phyloP scores from a whole-genome alignment of 2,329 filamentous ascomycete species.

The Trichoderma atroviride region DNA sequence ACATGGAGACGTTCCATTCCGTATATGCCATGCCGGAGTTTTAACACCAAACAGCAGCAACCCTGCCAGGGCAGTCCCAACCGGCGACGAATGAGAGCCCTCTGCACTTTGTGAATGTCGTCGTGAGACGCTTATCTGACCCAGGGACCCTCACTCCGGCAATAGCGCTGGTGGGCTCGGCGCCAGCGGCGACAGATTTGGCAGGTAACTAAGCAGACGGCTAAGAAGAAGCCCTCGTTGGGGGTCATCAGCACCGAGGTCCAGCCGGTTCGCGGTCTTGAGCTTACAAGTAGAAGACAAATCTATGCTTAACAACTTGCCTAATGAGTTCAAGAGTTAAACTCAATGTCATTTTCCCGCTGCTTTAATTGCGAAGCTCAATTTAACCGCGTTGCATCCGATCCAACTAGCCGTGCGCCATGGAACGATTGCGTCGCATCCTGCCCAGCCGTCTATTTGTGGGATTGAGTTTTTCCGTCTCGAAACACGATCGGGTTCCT shows the following conservation, averaged over 20 bases:
- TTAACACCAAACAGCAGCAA: not conserved
- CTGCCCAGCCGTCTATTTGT: constrained; percentile 13
- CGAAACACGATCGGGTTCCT: not conserved
- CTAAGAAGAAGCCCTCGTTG: constrained; percentile 13
- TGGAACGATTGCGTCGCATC: constrained; percentile 11
- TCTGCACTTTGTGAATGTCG: not conserved
- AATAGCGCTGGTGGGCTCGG: not conserved
- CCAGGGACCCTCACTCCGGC: not conserved
- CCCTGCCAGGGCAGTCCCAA: not conserved
- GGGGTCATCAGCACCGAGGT: constrained; percentile 26
- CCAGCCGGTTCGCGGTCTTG: constrained; percentile 8
- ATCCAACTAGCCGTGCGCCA: not conserved
- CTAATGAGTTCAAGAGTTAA: constrained; percentile 6
- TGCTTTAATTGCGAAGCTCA: constrained; percentile 3
- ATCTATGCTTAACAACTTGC: not conserved
- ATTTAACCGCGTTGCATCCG: constrained; percentile 18
- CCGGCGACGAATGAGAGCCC: not conserved
- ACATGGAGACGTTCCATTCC: constrained; percentile 6
- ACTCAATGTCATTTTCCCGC: not conserved
- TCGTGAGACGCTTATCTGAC: constrained; percentile 19
- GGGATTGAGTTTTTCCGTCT: constrained; percentile 26
- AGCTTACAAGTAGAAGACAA: not conserved
- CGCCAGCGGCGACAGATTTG: constrained; percentile 16
- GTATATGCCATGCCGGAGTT: not conserved
- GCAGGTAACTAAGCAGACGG: constrained; percentile 14